Conservation (phyloP, 768 basidiomycete species). For the Filobasidium wieringae region DNA sequence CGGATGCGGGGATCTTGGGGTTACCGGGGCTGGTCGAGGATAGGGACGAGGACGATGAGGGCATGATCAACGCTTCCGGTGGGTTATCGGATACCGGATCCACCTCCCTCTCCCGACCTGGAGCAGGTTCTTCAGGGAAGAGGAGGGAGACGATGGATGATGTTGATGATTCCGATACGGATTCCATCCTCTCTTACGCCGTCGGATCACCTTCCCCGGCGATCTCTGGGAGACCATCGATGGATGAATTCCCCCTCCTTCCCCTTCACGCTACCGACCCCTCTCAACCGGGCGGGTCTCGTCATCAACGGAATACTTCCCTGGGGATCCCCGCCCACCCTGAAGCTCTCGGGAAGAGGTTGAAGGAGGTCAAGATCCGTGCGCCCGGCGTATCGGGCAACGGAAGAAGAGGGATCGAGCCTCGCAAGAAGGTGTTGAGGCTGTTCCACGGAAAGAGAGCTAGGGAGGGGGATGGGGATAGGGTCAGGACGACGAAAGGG, state of each 20-base stretch:
- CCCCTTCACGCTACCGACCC: neutral
- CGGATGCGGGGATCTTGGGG: neutral
- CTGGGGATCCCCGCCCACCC: neutral
- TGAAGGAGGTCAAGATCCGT: neutral
- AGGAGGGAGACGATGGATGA: neutral
- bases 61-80: constrained; percentile 8
- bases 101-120: neutral
- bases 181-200: neutral
- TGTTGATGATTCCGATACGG: neutral
- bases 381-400: neutral
- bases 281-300: neutral
- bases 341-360: constrained; percentile 14
- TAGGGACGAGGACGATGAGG: constrained; percentile 3
- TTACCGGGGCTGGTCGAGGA: neutral
- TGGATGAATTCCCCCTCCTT: neutral
- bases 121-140: neutral
- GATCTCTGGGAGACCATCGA: neutral
- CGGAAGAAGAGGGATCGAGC: neutral
- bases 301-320: neutral
- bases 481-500: constrained; percentile 22
- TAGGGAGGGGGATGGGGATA: constrained; percentile 8
- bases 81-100: constrained; percentile 6
- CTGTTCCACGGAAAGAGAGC: neutral
- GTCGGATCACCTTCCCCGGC: constrained; percentile 1
- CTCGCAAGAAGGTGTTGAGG: neutral